A percentile compares a stretch with the other conserved stretches of the same genome.
Conservation (phyloP, 805 yeast species). For the Tetrapisispora taiwanensis region DNA sequence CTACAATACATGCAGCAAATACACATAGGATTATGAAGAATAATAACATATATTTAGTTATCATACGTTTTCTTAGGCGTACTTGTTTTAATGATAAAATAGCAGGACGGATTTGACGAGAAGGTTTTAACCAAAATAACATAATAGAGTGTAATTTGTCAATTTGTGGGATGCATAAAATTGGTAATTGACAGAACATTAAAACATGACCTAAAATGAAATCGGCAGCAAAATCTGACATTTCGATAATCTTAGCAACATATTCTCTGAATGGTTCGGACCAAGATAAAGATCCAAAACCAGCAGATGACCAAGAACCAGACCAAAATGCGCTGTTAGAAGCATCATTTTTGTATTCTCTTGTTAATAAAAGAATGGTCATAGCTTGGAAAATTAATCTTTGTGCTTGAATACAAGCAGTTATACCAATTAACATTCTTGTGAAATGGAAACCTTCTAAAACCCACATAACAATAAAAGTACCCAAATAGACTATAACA, state of each 20-base stretch:
- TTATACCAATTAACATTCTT: slow-evolving; percentile 76
- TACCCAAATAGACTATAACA: slow-evolving; percentile 72
- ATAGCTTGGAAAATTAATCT: slow-evolving; percentile 76
- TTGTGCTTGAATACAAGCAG: slow-evolving; percentile 76
- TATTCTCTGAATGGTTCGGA: slow-evolving; percentile 94
- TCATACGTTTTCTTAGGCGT: slow-evolving; percentile 93
- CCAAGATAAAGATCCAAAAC: slow-evolving; percentile 87
- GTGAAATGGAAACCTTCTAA: slow-evolving; percentile 85
- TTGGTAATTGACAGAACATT: slow-evolving; percentile 80
- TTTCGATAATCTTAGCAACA: slow-evolving; percentile 82
- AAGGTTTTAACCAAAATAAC: slow-evolving; percentile 97
- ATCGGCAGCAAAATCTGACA: slow-evolving; percentile 94
- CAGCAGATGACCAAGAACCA: slow-evolving; percentile 94
- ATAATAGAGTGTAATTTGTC: slow-evolving; percentile 97
- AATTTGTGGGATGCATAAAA: slow-evolving; percentile 71
- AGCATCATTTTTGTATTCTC: slow-evolving; percentile 93
- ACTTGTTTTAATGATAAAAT: slow-evolving; percentile 94
- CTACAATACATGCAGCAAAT: slow-evolving; percentile 70
- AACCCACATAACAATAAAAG: slow-evolving; percentile 95
- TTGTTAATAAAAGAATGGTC: slow-evolving; percentile 66
- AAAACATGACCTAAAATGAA: slow-evolving; percentile 85
- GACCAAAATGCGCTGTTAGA: slow-evolving; percentile 98
- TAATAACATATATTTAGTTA: slow-evolving; percentile 77
- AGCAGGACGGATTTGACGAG: slow-evolving; percentile 94
- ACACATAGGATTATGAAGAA: slow-evolving; percentile 59